Percentiles rank a stretch among this genome's conserved stretches.
phyloP scores from a whole-genome alignment of 208 protist genomes.

The Wallacemonas sp. region DNA sequence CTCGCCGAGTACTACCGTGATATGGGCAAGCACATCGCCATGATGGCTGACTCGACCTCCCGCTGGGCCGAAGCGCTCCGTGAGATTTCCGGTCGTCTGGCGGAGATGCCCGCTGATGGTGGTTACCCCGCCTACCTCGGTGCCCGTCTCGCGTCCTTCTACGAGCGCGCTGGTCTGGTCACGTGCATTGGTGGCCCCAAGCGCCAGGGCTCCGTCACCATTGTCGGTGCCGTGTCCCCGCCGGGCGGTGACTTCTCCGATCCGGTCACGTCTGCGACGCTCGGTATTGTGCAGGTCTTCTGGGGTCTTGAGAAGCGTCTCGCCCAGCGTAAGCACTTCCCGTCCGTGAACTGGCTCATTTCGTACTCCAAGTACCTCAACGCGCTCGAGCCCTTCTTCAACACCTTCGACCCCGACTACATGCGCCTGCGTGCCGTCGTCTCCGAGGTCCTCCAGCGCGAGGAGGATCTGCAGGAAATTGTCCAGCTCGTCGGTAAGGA shows the following conservation, averaged over 20 bases:
- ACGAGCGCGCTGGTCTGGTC: conserved; percentile 97
- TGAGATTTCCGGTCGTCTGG: conserved; percentile 99
- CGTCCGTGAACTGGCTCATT: conserved; percentile 99
- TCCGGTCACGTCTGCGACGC: conserved; percentile 98
- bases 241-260: conserved; percentile 99
- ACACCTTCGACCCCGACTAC: conserved; percentile 96
- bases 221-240: conserved; percentile 99
- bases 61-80: conserved; percentile 99
- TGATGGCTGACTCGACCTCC: conserved; percentile 99
- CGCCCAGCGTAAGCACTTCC: conserved; percentile 99
- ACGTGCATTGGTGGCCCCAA: conserved; percentile 96
- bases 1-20: conserved; percentile 99
- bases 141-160: conserved; percentile 99
- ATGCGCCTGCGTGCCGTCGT: conserved; percentile 92
- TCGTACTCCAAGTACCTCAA: conserved; percentile 99
- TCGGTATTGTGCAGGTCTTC: conserved; percentile 99
- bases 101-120: conserved; percentile 99
- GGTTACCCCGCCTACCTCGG: conserved; percentile 99
- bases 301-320: conserved; percentile 99
- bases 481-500: conserved; percentile 99
- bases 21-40: conserved; percentile 99
- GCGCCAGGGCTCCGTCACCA: conserved; percentile 98
- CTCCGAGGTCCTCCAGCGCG: conserved; percentile 97
- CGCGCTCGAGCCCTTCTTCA: conserved; percentile 97
- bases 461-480: conserved; percentile 99